phyloP scores from a whole-genome alignment of 169 alveolate species.

The Eimeria brunetti region DNA sequence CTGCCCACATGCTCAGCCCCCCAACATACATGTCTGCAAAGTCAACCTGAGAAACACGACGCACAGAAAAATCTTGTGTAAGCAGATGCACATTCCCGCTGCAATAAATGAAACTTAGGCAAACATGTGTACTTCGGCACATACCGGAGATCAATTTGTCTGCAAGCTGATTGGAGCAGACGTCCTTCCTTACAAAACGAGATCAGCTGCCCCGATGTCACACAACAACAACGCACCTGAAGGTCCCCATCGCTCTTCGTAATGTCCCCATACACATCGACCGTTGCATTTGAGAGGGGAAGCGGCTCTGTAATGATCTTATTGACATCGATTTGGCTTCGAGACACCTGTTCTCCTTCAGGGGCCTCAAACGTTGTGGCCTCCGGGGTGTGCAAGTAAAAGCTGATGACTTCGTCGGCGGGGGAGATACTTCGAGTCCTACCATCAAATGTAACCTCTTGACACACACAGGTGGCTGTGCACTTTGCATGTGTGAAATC shows the following conservation, averaged over 20 bases:
- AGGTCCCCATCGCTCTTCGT: slow-evolving; percentile 63
- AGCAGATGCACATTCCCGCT: background rate
- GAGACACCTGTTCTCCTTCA: slow-evolving; percentile 6
- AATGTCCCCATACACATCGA: slow-evolving; percentile 31
- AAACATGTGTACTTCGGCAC: background rate
- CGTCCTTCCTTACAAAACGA: background rate
- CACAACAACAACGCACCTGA: slow-evolving; percentile 24
- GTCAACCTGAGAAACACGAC: slow-evolving; percentile 47
- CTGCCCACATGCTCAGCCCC: slow-evolving; percentile 62
- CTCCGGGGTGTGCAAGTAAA: slow-evolving; percentile 41
- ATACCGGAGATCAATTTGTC: background rate
- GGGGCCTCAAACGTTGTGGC: slow-evolving; percentile 12
- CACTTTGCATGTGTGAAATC: slow-evolving; percentile 1
- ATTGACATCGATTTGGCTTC: slow-evolving; percentile 1
- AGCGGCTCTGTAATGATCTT: background rate
- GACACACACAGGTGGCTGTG: background rate
- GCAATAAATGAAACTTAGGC: background rate
- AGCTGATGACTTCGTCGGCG: slow-evolving; percentile 38
- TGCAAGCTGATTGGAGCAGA: background rate
- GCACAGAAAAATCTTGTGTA: background rate
- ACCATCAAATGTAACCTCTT: background rate
- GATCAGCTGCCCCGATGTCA: background rate
- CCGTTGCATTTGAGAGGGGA: background rate
- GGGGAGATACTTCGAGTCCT: background rate
- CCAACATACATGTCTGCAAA: slow-evolving; percentile 74